Base-by-base conservation (phyloP, 306 rosid genomes). In the Geum urbanum region DNA sequence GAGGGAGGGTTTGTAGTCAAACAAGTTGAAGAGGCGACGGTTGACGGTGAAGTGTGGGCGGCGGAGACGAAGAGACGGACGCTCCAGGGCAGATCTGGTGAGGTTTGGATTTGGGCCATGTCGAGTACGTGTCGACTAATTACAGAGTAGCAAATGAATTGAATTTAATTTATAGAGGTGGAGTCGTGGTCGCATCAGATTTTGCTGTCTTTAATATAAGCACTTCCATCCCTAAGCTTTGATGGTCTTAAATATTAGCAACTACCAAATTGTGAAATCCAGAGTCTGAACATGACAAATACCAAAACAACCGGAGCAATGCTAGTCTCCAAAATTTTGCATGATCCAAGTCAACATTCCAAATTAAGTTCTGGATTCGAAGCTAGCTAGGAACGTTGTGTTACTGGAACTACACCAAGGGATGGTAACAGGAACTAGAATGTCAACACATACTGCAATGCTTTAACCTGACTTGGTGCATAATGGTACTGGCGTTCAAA, bases 11-110 rank as follows among this genome's bases (percentile, higher is more conserved):
- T 81, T 82, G 45, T 9, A 39, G 19, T 90, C 96, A 51, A 90
- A 20, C 47, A 90, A 4, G 22, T 66, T 58, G 22, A 78, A 4
- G 51, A 90, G 32, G 66, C 83, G 77, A 58, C 96, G 96, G 47
- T 87, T 87, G 63, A 90, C 5, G 56, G 84, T 86, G 62, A 75
- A 83, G 79, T 90, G 48, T 4, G 69, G 14, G 5, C 88, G 86
- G 78, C 0, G 19, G 68, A 60, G 0, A 75, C 0, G 1, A 66
- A 6, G 44, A 85, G 6, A 10, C 92, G 92, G 4, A 80, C 74
- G 5, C 40, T 75, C 88, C 85, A 84, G 0, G 94, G 78, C 1
- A 90, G 84, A 14, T 40, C n/a, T 20, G 65, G 54, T 2, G 55
- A 55, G 19, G 4, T 63, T 43, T 63, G 69, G 53, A 5, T 12